Percentiles rank a stretch among this genome's conserved stretches.
Evolutionary conservation across 768 basidiomycete genomes (phyloP).

Genomic region (Exidia glandulosa): DNA sequence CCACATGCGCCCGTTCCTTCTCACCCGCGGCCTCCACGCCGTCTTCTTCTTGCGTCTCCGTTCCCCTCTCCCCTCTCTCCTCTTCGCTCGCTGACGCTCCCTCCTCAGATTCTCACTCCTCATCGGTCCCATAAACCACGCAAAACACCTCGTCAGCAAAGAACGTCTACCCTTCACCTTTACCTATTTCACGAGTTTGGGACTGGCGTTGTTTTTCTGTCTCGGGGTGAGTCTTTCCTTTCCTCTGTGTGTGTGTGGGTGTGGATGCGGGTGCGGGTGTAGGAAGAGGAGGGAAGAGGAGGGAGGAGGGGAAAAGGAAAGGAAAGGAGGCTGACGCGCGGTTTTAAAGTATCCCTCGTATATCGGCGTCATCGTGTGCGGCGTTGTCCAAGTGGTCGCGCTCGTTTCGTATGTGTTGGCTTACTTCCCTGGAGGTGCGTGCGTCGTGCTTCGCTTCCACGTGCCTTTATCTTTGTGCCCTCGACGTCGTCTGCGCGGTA

Average conservation of each 20-base stretch:
- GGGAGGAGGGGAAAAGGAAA: too few relatives aligned
- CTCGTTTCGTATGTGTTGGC: conserved; percentile 84
- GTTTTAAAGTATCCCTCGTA: too few relatives aligned
- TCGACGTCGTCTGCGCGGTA: neutral
- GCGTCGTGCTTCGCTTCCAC: neutral
- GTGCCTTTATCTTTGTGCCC: neutral
- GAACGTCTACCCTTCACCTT: conserved; percentile 77
- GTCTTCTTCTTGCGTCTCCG: too few relatives aligned
- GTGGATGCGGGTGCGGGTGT: neutral
- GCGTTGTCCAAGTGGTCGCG: conserved; percentile 73
- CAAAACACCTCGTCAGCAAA: conserved; percentile 75
- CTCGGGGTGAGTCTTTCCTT: conserved; percentile 52
- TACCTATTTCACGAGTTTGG: conserved; percentile 75
- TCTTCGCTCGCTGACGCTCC: too few relatives aligned
- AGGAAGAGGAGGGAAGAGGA: too few relatives aligned
- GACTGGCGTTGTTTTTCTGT: conserved; percentile 83
- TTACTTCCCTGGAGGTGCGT: conserved; percentile 77
- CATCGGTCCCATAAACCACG: conserved; percentile 82
- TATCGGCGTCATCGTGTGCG: conserved; percentile 73
- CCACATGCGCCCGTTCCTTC: too few relatives aligned
- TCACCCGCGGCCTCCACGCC: too few relatives aligned
- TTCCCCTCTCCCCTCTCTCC: too few relatives aligned
- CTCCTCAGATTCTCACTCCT: too few relatives aligned
- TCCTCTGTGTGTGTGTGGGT: neutral
- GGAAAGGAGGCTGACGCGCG: too few relatives aligned